Percentiles rank a stretch among this genome's conserved stretches.
phyloP scores from a whole-genome alignment of 805 yeast genomes.

The Sungouiozyma ichnusensis region DNA sequence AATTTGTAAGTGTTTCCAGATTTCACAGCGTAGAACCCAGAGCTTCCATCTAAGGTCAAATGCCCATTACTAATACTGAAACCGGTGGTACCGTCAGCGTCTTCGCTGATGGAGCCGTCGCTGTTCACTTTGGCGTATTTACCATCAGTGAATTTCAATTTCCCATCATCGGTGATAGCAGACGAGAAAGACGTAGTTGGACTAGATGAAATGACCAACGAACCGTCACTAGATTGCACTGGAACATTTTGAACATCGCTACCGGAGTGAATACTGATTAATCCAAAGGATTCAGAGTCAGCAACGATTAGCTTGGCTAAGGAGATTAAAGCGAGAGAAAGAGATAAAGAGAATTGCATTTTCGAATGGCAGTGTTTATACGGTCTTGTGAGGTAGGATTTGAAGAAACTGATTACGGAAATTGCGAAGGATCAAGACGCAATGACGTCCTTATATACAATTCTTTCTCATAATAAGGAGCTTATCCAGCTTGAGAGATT shows the following conservation, averaged over 20 bases:
- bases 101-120: conserved; percentile 16
- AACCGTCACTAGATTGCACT: conserved; percentile 9
- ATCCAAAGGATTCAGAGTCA: conserved; percentile 30
- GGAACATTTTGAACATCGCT: conserved; percentile 8
- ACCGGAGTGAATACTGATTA: conserved; percentile 29
- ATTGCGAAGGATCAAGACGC: neutral
- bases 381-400: no score
- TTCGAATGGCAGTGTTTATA: neutral
- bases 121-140: conserved; percentile 21
- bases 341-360: conserved; percentile 7
- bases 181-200: conserved; percentile 11
- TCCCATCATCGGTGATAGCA: conserved; percentile 27
- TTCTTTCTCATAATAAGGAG: neutral
- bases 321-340: conserved; percentile 21
- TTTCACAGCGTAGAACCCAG: conserved; percentile 32
- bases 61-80: conserved; percentile 32
- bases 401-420: no score
- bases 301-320: conserved; percentile 22
- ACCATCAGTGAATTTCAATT: conserved; percentile 23
- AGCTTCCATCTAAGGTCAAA: conserved; percentile 29
- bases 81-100: conserved; percentile 24
- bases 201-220: conserved; percentile 11
- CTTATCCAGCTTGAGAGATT: neutral
- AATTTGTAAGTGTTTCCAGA: conserved; percentile 18
- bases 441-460: neutral